Evolutionary conservation across 176 grass and related monocot genomes (phyloP).

Genomic region (Phragmites australis): DNA sequence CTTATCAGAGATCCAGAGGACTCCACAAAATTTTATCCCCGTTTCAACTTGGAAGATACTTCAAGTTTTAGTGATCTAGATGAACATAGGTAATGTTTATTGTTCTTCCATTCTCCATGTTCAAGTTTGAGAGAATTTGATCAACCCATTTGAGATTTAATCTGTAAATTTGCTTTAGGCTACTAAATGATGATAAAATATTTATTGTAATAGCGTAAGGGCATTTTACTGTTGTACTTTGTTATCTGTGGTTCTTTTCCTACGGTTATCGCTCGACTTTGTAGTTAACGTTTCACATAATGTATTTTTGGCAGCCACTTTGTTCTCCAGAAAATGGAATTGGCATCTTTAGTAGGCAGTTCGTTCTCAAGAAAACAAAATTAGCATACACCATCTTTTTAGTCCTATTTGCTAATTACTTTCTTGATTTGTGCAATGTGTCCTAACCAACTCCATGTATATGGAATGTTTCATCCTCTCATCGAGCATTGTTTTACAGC

Average conservation of each 20-base stretch:
- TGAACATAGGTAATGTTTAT: conserved; percentile 75
- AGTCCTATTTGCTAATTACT: not conserved
- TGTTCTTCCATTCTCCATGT: conserved; percentile 12
- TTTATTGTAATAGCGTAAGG: not conserved
- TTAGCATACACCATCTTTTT: conserved; percentile 13
- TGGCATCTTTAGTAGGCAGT: not conserved
- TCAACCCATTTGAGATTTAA: not conserved
- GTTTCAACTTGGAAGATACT: conserved; percentile 96
- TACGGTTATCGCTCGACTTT: not conserved
- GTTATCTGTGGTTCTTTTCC: not conserved
- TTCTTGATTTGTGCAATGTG: conserved; percentile 19
- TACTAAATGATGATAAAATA: conserved; percentile 26
- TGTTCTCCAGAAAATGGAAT: conserved; percentile 15
- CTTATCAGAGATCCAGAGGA: conserved; percentile 96
- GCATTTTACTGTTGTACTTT: conserved; percentile 19
- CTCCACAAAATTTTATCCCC: conserved; percentile 80
- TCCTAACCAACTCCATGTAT: not conserved
- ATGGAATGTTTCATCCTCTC: conserved; percentile 28
- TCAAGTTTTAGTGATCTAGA: conserved; percentile 88
- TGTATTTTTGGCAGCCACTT: not conserved
- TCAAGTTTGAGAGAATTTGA: conserved; percentile 5
- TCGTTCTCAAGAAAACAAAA: conserved; percentile 4
- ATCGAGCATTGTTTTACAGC: conserved; percentile 48
- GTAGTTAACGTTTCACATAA: not conserved
- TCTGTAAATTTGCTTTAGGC: conserved; percentile 18